Evolutionary conservation across 257 asterid species (phyloP), one percentile per base, ranked within the genome.

Genomic region (Primulina eburnea): DNA sequence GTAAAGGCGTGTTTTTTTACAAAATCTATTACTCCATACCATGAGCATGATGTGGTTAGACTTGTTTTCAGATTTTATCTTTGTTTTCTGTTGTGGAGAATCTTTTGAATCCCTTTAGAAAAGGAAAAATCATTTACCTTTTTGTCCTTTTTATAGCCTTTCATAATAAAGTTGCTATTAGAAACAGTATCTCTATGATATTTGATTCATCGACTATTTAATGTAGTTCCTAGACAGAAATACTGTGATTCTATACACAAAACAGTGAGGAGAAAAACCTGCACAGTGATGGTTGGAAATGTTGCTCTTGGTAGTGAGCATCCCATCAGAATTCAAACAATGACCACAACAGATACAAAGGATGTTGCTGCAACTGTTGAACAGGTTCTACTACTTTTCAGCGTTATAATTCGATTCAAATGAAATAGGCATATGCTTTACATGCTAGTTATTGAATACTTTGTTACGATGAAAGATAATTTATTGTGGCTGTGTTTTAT

Each of bases 281-380:
- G 92, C 63, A 94, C 98, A 0, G 99, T 94, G 78, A 91, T 89
- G 99, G 95, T 94, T 62, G 99, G 99, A 53, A 94, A 94, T 78
- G 98, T 94, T 65, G 88, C 97, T 50, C 82, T 94, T 63, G 99
- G 99, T 62, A 91, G 99, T 70, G 90, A 91, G 61, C 99, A 94
- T 85, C 99, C 99, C 32, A 89, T 94, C 60, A 87, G 98, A 82
- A 76, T 94, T 82, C 99, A 94, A 60, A 94, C 99, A 37, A 94
- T 94, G 98, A 91, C 99, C 75, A 94, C 98, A 33, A 79, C 99
- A 0, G 99, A 94, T 79, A 94, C 99, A n/a, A 94, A 94, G 82
- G 98, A 94, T 77, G 89, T 94, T 20, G 87, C 98, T 71, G 98
- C 79, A 21, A 94, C 99, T 52, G 98, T 94, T 68, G 97, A 91